Conservation (phyloP, 345 rosid species). For the Citrus mangshanensis region DNA sequence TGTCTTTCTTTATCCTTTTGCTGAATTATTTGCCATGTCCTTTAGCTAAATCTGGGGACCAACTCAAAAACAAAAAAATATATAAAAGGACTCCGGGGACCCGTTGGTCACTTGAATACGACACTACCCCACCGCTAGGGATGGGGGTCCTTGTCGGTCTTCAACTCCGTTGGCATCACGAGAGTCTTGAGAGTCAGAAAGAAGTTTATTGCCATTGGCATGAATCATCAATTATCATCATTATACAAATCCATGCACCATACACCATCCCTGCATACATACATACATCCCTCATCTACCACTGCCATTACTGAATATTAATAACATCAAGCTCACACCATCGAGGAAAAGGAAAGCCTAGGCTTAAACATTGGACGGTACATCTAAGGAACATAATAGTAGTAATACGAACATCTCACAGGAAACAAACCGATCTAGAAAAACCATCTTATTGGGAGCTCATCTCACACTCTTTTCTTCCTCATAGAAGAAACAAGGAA, state of each 20-base stretch:
- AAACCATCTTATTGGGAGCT: conserved; percentile 27
- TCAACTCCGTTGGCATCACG: background rate
- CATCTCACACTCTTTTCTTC: conserved; percentile 12
- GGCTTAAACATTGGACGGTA: background rate
- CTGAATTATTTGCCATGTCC: background rate
- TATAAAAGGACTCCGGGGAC: background rate
- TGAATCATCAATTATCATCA: conserved; percentile 19
- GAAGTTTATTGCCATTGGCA: conserved; percentile 4
- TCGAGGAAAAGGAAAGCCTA: background rate
- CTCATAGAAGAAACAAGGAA: conserved; percentile 9
- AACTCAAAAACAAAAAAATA: no score
- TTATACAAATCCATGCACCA: conserved; percentile 25
- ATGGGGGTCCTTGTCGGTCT: background rate
- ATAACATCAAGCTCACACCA: conserved; percentile 14
- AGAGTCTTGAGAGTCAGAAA: background rate
- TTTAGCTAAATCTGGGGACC: background rate
- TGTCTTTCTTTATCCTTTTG: background rate
- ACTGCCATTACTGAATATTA: conserved; percentile 19
- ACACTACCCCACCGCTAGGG: background rate
- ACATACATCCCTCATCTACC: conserved; percentile 23
- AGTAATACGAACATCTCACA: background rate
- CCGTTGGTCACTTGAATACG: background rate
- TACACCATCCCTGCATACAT: conserved; percentile 15
- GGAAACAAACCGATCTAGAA: conserved; percentile 7
- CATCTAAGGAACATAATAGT: background rate